phyloP scores from a whole-genome alignment of 805 yeast species.

The Candida railenensis region DNA sequence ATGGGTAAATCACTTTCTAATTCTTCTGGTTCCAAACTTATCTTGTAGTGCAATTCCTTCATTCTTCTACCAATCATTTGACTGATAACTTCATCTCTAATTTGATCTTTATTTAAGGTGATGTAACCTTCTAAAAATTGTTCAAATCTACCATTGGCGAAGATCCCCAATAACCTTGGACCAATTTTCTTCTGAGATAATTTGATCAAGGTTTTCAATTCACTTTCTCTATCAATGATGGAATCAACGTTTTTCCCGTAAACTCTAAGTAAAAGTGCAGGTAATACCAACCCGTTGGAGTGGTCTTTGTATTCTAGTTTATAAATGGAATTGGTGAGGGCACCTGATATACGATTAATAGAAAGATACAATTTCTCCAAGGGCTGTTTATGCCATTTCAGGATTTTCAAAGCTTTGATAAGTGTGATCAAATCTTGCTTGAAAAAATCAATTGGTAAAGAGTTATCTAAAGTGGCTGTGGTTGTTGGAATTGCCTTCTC shows the following conservation, averaged over 20 bases:
- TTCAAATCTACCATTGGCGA: conserved; percentile 90
- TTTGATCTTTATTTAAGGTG: conserved; percentile 70
- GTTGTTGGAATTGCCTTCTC: conserved; percentile 48
- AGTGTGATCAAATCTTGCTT: conserved; percentile 74
- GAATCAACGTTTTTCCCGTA: conserved; percentile 87
- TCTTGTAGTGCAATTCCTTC: conserved; percentile 88
- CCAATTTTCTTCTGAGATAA: conserved; percentile 80
- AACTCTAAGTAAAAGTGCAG: conserved; percentile 69
- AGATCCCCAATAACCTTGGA: conserved; percentile 84
- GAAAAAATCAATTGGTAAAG: conserved; percentile 80
- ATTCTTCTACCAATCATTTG: conserved; percentile 91
- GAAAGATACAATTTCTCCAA: conserved; percentile 42
- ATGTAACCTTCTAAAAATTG: conserved; percentile 84
- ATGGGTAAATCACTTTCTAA: conserved; percentile 54
- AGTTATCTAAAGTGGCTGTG: conserved; percentile 64
- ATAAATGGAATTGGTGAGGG: conserved; percentile 88
- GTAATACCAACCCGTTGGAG: conserved; percentile 41
- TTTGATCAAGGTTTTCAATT: conserved; percentile 68
- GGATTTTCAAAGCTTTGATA: conserved; percentile 60
- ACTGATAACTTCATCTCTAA: conserved; percentile 72
- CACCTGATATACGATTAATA: conserved; percentile 79
- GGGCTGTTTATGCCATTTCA: conserved; percentile 73
- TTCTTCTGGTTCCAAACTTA: conserved; percentile 62
- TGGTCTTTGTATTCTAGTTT: conserved; percentile 57
- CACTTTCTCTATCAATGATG: conserved; percentile 83